Conservation (phyloP, 768 basidiomycete genomes). For the Lactarius deliciosus region DNA sequence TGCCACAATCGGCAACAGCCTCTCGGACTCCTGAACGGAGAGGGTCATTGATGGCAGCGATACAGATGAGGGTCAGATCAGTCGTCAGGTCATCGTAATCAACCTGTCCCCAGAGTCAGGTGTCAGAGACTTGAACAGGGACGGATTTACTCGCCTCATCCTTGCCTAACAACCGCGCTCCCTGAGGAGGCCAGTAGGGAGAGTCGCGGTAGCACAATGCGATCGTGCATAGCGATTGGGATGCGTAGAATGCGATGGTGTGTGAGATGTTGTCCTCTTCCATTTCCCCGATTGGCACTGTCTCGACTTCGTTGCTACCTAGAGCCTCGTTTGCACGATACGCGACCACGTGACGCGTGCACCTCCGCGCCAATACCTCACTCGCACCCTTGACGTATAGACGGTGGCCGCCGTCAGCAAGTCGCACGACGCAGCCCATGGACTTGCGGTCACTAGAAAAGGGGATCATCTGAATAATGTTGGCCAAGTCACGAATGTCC, state of each 20-base stretch:
- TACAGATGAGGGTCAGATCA: constrained; percentile 81
- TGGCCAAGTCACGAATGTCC: constrained; percentile 55
- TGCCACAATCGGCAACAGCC: constrained; percentile 59
- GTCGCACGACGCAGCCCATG: constrained; percentile 85
- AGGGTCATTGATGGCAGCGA: constrained; percentile 78
- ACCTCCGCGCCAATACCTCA: constrained; percentile 85
- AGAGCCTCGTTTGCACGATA: constrained; percentile 34
- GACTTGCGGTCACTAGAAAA: constrained; percentile 93
- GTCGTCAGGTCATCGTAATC: constrained; percentile 65
- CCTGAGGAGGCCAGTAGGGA: constrained; percentile 70
- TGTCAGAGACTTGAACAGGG: constrained; percentile 16
- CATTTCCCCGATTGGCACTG: constrained; percentile 58
- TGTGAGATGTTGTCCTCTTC: constrained; percentile 80
- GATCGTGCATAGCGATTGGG: constrained; percentile 92
- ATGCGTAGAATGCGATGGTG: constrained; percentile 97
- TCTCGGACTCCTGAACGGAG: too few relatives aligned
- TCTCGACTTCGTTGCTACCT: constrained; percentile 45
- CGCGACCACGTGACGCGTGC: constrained; percentile 72
- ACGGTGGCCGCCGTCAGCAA: constrained; percentile 55
- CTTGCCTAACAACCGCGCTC: constrained; percentile 40
- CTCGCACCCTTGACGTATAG: constrained; percentile 90
- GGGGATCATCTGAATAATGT: constrained; percentile 47
- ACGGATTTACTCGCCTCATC: constrained; percentile 50
- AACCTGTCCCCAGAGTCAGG: constrained; percentile 43
- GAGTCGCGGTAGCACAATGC: constrained; percentile 93